These are phyloP conservation scores for Umbelopsis sp. DNA, from an alignment of 371 early-diverging fungal genomes.

Conservation along the genomic window DNA sequence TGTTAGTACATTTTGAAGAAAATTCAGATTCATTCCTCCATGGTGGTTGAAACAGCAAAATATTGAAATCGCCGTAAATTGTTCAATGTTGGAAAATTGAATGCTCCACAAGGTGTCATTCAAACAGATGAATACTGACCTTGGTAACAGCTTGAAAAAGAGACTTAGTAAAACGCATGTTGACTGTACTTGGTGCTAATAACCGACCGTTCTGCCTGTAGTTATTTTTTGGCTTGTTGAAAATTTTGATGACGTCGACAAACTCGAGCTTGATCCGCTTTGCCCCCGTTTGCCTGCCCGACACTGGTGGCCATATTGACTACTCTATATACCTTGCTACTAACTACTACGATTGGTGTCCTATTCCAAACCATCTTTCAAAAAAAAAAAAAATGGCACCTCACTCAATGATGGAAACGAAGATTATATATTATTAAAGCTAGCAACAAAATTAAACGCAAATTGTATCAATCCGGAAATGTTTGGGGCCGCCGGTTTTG, in stretches of 20 bases:
- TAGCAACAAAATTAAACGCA: not conserved
- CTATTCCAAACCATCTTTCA: no score
- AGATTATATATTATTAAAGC: slow-evolving; percentile 10
- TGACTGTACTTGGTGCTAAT: not conserved
- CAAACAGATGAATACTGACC: slow-evolving; percentile 28
- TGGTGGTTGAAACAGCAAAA: not conserved
- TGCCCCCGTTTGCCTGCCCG: no score
- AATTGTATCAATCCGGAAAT: not conserved
- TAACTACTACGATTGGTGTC: no score
- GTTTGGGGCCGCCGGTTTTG: not conserved
- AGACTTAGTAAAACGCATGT: slow-evolving; percentile 24
- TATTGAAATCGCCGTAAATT: not conserved
- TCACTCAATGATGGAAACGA: not conserved
- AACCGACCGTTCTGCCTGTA: not conserved
- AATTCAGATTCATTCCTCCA: not conserved
- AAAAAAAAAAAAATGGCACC: not conserved
- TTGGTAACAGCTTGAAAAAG: slow-evolving; percentile 62
- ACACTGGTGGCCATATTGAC: no score
- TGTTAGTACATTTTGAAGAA: not conserved
- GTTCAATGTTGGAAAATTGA: not conserved
- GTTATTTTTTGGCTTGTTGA: not conserved
- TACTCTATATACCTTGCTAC: no score
- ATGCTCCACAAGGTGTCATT: not conserved
- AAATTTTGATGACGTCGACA: no score
- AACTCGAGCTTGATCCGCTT: no score